Evolutionary conservation across 768 basidiomycete species (phyloP).

Genomic region (Mycena chlorophos): DNA sequence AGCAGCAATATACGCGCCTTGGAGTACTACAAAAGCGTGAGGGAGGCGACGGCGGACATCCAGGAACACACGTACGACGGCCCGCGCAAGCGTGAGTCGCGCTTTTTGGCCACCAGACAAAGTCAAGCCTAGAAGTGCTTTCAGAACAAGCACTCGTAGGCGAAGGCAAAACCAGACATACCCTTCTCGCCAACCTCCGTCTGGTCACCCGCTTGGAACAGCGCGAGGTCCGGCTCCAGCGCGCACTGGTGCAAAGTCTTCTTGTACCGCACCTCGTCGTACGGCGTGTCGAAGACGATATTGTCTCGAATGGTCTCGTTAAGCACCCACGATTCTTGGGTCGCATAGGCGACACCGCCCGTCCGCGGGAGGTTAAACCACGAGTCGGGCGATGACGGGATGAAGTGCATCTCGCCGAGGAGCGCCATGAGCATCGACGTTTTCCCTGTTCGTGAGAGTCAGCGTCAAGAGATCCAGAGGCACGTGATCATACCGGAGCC

Average conservation of each 20-base stretch:
- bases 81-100: slow-evolving; percentile 47
- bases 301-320: slow-evolving; percentile 39
- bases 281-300: slow-evolving; percentile 69
- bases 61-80: slow-evolving; percentile 26
- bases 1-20: slow-evolving; percentile 63
- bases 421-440: too few species aligned
- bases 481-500: slow-evolving; percentile 59
- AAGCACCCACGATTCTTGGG: slow-evolving; percentile 83
- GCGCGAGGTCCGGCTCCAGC: slow-evolving; percentile 65
- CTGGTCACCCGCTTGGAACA: slow-evolving; percentile 66
- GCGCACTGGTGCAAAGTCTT: slow-evolving; percentile 67
- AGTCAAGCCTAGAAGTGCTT: slow-evolving; percentile 1
- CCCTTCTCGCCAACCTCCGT: slow-evolving; percentile 74
- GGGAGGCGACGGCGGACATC: not conserved
- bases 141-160: not conserved
- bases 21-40: slow-evolving; percentile 43
- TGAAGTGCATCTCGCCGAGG: too few species aligned
- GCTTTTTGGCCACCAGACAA: slow-evolving; percentile 44
- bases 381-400: too few species aligned
- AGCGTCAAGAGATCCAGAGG: too few species aligned
- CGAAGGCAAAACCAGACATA: not conserved
- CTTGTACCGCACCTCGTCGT: slow-evolving; percentile 76
- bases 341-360: slow-evolving; percentile 74
- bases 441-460: too few species aligned
- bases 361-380: too few species aligned